phyloP scores from a whole-genome alignment of 257 asterid species.

The Henckelia pumila region DNA sequence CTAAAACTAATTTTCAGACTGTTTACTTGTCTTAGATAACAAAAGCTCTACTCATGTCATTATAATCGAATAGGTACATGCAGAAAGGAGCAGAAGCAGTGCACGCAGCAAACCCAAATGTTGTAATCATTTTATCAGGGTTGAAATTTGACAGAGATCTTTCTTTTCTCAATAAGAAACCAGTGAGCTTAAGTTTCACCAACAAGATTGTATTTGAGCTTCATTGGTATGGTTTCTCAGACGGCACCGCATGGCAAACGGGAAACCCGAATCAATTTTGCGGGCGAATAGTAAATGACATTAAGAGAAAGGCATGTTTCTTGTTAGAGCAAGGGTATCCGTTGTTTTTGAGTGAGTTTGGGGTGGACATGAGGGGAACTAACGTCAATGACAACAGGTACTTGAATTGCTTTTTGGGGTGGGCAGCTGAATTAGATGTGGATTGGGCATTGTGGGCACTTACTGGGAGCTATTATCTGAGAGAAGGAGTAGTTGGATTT shows the following conservation, averaged over 20 bases:
- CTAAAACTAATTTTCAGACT: too few species aligned
- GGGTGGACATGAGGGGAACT: constrained; percentile 71
- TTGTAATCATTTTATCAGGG: constrained; percentile 76
- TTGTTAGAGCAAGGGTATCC: constrained; percentile 87
- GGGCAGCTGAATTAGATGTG: constrained; percentile 83
- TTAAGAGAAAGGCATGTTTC: constrained; percentile 49
- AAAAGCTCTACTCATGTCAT: neutral
- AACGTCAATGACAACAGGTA: constrained; percentile 85
- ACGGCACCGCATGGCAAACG: constrained; percentile 61
- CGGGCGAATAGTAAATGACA: constrained; percentile 47
- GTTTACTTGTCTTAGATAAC: too few species aligned
- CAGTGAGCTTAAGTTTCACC: constrained; percentile 49
- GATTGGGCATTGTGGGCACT: constrained; percentile 96
- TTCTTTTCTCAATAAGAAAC: constrained; percentile 47
- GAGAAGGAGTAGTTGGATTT: constrained; percentile 63
- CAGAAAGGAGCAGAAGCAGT: constrained; percentile 88
- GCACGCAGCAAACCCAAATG: constrained; percentile 72
- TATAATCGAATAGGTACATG: constrained; percentile 51
- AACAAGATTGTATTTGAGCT: constrained; percentile 71
- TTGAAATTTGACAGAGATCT: constrained; percentile 65
- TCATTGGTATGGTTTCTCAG: constrained; percentile 84
- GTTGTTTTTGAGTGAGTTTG: constrained; percentile 81
- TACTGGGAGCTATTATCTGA: constrained; percentile 70
- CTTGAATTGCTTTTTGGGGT: constrained; percentile 80
- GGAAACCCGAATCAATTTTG: constrained; percentile 82